Evolutionary conservation across 805 yeast species (phyloP).

Genomic region (Ogataea glucozyma): DNA sequence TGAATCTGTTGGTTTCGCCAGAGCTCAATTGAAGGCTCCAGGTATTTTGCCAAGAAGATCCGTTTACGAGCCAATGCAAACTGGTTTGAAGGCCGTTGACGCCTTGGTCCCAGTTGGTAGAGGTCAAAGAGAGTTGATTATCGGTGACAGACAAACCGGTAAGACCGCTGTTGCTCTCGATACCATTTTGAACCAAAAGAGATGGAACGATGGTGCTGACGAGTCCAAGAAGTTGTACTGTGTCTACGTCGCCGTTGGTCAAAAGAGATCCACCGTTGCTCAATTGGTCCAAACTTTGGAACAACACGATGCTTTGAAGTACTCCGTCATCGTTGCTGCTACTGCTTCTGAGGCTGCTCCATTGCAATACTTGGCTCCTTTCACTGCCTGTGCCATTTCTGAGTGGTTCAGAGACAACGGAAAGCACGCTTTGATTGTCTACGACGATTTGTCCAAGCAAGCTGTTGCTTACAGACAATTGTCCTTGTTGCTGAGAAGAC

Average conservation of each 20-base stretch:
- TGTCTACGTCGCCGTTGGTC: slow-evolving; percentile 99
- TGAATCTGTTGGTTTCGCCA: slow-evolving; percentile 75
- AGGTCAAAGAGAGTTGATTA: slow-evolving; percentile 99
- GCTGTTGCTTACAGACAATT: slow-evolving; percentile 99
- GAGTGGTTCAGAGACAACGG: slow-evolving; percentile 99
- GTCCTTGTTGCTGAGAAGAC: slow-evolving; percentile 95
- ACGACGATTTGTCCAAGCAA: slow-evolving; percentile 98
- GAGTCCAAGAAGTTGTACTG: slow-evolving; percentile 98
- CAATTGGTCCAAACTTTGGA: slow-evolving; percentile 99
- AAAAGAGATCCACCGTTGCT: slow-evolving; percentile 99
- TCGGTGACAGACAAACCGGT: slow-evolving; percentile 99
- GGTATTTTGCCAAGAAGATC: slow-evolving; percentile 99
- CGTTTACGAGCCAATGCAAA: slow-evolving; percentile 99
- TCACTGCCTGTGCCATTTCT: slow-evolving; percentile 99
- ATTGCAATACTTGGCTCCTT: slow-evolving; percentile 99
- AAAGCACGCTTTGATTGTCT: slow-evolving; percentile 94
- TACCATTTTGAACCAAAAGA: slow-evolving; percentile 98
- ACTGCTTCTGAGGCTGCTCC: slow-evolving; percentile 99
- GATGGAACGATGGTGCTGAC: slow-evolving; percentile 94
- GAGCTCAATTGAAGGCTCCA: slow-evolving; percentile 99
- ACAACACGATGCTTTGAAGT: slow-evolving; percentile 96
- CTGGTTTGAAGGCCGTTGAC: slow-evolving; percentile 99
- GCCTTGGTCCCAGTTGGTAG: slow-evolving; percentile 99
- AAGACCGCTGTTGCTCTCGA: slow-evolving; percentile 99
- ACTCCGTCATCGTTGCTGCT: slow-evolving; percentile 97